Base-by-base conservation (phyloP, 2,329 filamentous ascomycete species). In the Microsporum ferrugineum region DNA sequence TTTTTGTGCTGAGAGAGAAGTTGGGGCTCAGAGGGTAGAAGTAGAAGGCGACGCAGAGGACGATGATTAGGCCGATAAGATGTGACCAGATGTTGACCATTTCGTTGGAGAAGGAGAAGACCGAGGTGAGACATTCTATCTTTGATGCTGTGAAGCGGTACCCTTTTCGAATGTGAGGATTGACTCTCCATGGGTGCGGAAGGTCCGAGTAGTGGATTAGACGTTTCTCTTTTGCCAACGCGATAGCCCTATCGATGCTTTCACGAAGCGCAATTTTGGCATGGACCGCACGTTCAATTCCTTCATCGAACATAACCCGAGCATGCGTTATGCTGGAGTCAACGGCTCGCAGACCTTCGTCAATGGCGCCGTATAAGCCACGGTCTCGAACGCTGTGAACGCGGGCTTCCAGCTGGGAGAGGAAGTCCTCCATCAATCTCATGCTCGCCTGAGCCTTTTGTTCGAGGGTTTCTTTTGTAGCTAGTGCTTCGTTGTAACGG, bases 81-180 rank as follows among this genome's bases (percentile, higher is more conserved):
- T 99, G 94, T 1, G 91, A 92, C 94, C 94, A 99, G 70, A 99
- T 99, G 76, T 99, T 99, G 78, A 97, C 87, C 45, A 88, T 83
- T 76, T 99, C 94, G 75, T 99, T 99, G 65, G 89, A 95, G 62
- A 94, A 78, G 64, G 84, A 82, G 70, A 96, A 91, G 64, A 89
- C 84, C 27, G 91, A 96, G 58, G 84, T 83, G 58, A 97, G 79
- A 72, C 92, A 97, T 67, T 92, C 92, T 61, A 92, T 78, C 73
- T 95, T 95, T 63, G 89, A 91, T 69, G 95, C 89, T 63, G 85
- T 88, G 78, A 99, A 99, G 58, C 94, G 91, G 73, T 99, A 99
- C 17, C 94, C 94, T 60, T 84, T 84, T 58, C 86, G 80, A 71
- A 99, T 97, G 75, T 99, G 90, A 1, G 91, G 91, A 75, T 99